phyloP scores from a whole-genome alignment of 305 asterid genomes.

The Plantago rigida region DNA sequence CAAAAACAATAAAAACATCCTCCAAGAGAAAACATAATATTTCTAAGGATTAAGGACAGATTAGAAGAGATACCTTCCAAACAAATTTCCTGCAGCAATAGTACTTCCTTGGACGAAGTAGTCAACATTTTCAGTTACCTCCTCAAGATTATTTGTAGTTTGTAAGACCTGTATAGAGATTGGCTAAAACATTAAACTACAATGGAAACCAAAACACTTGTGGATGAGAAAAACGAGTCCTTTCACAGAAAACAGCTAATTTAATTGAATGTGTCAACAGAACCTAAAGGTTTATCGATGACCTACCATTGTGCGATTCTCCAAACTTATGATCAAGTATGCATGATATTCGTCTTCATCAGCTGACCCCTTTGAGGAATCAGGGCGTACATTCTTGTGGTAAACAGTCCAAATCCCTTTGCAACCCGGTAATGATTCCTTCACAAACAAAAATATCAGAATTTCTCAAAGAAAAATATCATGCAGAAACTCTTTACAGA shows the following conservation, averaged over 20 bases:
- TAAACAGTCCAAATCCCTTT: slow-evolving; percentile 96
- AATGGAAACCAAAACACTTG: slow-evolving; percentile 20
- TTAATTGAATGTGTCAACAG: background rate
- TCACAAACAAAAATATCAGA: slow-evolving; percentile 24
- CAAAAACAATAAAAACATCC: slow-evolving; percentile 8
- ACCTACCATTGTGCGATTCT: slow-evolving; percentile 85
- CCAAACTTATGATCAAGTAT: slow-evolving; percentile 85
- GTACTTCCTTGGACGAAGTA: slow-evolving; percentile 89
- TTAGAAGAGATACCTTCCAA: slow-evolving; percentile 61
- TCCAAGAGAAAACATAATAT: slow-evolving; percentile 1
- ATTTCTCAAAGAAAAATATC: background rate
- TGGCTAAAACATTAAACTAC: slow-evolving; percentile 16
- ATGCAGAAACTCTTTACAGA: slow-evolving; percentile 2
- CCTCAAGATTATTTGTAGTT: slow-evolving; percentile 94
- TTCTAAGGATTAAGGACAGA: background rate
- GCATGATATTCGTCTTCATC: slow-evolving; percentile 98
- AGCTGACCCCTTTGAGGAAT: slow-evolving; percentile 55
- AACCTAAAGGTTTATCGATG: slow-evolving; percentile 5
- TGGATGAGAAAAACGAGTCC: slow-evolving; percentile 9
- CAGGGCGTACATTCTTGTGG: slow-evolving; percentile 77
- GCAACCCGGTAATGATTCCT: slow-evolving; percentile 95
- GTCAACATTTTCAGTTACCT: slow-evolving; percentile 94
- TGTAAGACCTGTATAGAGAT: slow-evolving; percentile 59
- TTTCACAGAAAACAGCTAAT: background rate
- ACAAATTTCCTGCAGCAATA: slow-evolving; percentile 91